Percentiles rank a stretch among this genome's conserved stretches.
phyloP scores from a whole-genome alignment of 2,329 filamentous ascomycete genomes.

The Thyridium curvatum region DNA sequence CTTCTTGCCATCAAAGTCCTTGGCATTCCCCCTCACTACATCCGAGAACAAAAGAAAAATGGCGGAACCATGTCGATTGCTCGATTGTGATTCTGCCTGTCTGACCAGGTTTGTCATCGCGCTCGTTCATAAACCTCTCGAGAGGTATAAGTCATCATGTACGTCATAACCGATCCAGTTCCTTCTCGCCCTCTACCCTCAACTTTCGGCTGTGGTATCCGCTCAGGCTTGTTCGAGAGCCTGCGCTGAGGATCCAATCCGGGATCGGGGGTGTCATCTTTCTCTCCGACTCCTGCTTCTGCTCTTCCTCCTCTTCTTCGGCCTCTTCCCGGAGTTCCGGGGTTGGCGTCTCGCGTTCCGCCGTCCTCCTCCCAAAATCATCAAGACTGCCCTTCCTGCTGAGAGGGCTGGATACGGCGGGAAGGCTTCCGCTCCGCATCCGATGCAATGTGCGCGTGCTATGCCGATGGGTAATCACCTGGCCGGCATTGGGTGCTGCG shows the following conservation, averaged over 20 bases:
- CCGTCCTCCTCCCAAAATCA: constrained; percentile 24
- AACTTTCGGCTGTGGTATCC: constrained; percentile 35
- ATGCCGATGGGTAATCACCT: constrained; percentile 47
- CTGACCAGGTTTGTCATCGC: too few relatives aligned
- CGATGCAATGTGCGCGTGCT: constrained; percentile 45
- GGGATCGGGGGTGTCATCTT: constrained; percentile 55
- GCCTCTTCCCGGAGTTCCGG: constrained; percentile 18
- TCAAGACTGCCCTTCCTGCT: constrained; percentile 44
- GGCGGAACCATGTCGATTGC: too few relatives aligned
- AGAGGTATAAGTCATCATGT: constrained; percentile 1
- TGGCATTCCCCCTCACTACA: too few relatives aligned
- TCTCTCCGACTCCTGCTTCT: constrained; percentile 27
- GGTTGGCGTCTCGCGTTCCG: constrained; percentile 5
- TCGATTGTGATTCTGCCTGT: too few relatives aligned
- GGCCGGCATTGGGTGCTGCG: constrained; percentile 63
- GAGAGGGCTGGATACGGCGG: constrained; percentile 40
- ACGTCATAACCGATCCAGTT: constrained; percentile 11
- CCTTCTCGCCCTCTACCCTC: constrained; percentile 15
- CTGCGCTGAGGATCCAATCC: constrained; percentile 52
- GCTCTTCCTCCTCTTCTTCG: constrained; percentile 12
- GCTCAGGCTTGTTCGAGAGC: constrained; percentile 41
- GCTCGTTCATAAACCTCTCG: too few relatives aligned
- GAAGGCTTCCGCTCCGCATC: constrained; percentile 50
- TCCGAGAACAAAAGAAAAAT: neutral
- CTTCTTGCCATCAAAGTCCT: too few relatives aligned